Base-by-base conservation (phyloP, 2,329 filamentous ascomycete genomes). In the Phoma sp. region DNA sequence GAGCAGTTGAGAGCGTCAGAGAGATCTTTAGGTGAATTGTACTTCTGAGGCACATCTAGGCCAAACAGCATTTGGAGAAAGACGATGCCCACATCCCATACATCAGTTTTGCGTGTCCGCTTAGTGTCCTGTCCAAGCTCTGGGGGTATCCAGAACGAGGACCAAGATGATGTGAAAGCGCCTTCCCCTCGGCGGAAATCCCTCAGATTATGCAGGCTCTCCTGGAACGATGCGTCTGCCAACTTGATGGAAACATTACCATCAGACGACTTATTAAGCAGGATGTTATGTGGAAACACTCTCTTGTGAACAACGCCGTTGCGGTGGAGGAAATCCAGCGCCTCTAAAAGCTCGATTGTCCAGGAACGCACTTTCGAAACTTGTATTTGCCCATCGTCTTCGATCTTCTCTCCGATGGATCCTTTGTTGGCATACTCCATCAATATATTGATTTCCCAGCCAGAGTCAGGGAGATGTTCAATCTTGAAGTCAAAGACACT, bases 21-120 rank as follows among this genome's bases (percentile, higher is more conserved):
- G 46, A 96, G 76, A 37, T 86, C 85, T 52, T 83, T 85, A 1
- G 93, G 93, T 0, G 91, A 96, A 13, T 87, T 87, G 72, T 95
- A 93, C 54, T 87, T 89, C 55, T 88, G 82, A 14, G 89, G 80
- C 6, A 91, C 84, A 61, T 91, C 86, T 30, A 91, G 80, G 2
- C 95, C 95, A 71, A 97, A 93, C 3, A 95, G 84, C 91, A 98
- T 97, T 72, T 99, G 93, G 35, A 96, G 75, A 64, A 97, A 90
- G 4, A 97, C 84, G 27, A 97, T 86, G 4, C 95, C 95, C 66
- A 99, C 86, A 62, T 97, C 90, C 95, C 95, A 99, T 7, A 98
- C 85, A 71, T 98, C 95, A 0, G 91, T 91, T 72, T 96, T 96
- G 66, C 76, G 88, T 81, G 72, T 89, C 47, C 73, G 72, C 33